These are phyloP conservation scores for Aspergillus sclerotialis DNA, from an alignment of 2,329 filamentous ascomycete genomes.

Conservation along the genomic window DNA sequence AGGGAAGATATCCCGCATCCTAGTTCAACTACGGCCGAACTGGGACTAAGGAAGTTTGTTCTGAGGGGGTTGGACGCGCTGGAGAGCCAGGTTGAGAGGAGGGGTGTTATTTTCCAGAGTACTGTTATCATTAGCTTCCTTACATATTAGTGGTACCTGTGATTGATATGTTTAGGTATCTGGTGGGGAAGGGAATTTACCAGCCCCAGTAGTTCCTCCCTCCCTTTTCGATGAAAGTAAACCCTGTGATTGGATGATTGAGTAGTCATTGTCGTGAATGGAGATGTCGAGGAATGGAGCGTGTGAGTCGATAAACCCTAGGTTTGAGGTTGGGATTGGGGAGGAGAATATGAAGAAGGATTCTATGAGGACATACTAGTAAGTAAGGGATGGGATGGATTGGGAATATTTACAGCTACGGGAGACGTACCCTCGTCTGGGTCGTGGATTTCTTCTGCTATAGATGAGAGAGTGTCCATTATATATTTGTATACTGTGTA, in stretches of 20 bases:
- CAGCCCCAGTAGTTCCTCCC: constrained; percentile 67
- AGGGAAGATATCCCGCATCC: constrained; percentile 83
- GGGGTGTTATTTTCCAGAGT: constrained; percentile 84
- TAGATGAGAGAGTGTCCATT: constrained; percentile 28
- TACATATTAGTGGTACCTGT: no score
- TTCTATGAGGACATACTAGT: constrained; percentile 63
- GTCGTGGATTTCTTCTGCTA: constrained; percentile 49
- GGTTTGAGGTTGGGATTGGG: constrained; percentile 63
- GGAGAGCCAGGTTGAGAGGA: constrained; percentile 74
- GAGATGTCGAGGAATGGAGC: constrained; percentile 59
- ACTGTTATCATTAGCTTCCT: constrained; percentile 50
- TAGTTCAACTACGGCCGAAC: constrained; percentile 67
- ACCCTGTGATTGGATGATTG: constrained; percentile 74
- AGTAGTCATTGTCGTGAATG: constrained; percentile 63
- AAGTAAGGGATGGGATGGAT: no score
- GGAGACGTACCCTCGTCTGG: constrained; percentile 51
- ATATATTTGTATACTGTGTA: constrained; percentile 12
- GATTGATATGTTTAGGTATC: no score
- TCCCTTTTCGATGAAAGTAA: constrained; percentile 70
- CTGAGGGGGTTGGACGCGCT: constrained; percentile 56
- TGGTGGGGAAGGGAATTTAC: no score
- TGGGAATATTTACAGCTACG: no score
- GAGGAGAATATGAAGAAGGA: constrained; percentile 81
- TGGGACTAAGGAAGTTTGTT: constrained; percentile 44
- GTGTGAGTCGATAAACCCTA: constrained; percentile 77